Evolutionary conservation across 1,139 yeast genomes (phyloP), one percentile per base, ranked within the genome.

Genomic region (Hansenula anomala): DNA sequence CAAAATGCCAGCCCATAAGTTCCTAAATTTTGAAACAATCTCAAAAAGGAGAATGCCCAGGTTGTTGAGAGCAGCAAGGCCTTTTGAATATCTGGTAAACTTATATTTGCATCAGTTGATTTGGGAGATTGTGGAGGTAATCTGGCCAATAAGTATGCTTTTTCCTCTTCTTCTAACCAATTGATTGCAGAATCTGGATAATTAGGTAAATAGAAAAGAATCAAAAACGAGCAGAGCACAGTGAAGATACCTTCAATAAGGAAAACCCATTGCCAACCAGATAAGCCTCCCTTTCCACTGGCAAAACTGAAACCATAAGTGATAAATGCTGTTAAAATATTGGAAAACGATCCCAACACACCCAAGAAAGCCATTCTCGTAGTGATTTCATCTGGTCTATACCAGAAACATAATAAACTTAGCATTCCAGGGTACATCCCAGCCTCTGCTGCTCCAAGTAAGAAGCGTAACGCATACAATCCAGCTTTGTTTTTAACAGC

Each of bases 351-450:
- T n/a, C 44, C 43, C 5, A 37, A 31, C 10, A 34, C 41, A 25
- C 39, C 37, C 4, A 43, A 29, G 9, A 43, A 34, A 4, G 46
- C 44, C 35, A 38, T 36, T 36, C 47, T 37, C 2, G 32, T 30
- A 2, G 43, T 32, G 10, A 41, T 26, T 28, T 45, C 47, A 31
- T 43, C 42, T 13, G 43, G 41, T 35, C 43, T 36, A 30, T 45
- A 45, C 40, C 40, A 45, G 12, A 30, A 40, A 2, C 39, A 25
- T 19, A 43, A 29, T 2, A 39, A 42, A 6, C 37, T 28, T 19
- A 43, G 19, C 12, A 29, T 33, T 18, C 66, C 67, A 2, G 73
- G 73, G 44, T 65, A 67, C 45, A 62, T 64, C 0, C 71, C 73
- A 6, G 66, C 52, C 47, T 69, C 74, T 7, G 59, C 47, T 15